Evolutionary conservation across 2,329 filamentous ascomycete genomes (phyloP), one percentile per base, ranked within the genome.

Genomic region (Diplodia corticola): DNA sequence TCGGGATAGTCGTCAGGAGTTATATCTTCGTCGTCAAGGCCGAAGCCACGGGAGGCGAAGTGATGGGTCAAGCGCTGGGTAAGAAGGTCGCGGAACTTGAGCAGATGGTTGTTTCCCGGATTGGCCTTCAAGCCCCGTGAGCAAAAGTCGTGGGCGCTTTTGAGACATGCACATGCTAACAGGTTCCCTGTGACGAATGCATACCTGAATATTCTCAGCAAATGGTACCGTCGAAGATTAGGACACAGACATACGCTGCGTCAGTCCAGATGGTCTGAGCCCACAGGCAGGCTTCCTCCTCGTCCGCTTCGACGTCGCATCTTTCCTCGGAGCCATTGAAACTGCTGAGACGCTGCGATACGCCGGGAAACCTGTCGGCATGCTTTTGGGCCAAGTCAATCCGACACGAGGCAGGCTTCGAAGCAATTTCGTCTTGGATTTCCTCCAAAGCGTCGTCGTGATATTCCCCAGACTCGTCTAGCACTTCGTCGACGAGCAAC

Each of bases 381-480:
- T 64, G 50, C 26, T 33, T 35, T 3, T 28, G 13, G 3, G 63
- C 63, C 20, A 53, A n/a, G 6, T 44, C 50, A 4, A 20, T 24
- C 24, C 63, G 33, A 22, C 46, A 28, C 3, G 37, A 24, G 17
- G 63, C 51, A n/a, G 49, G 35, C 13, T 64, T 55, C 20, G 20
- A 7, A 3, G 33, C 50, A 7, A 64, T 22, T 15, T 66, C 64
- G 15, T 33, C 48, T 9, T 7, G 73, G 55, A 89, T 77, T 10
- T 84, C 81, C 61, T 86, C 84, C 6, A 83, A 70, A 9, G 89
- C 88, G 71, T 86, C 80, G 17, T 92, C 88, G 74, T 95, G 89
- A 73, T 93, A 96, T 77, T 97, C 92, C 71, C 91, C 93, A 46
- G 87, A 86, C 68, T 94, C 91, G 65, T 95, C 89, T 69, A 84